Percentiles rank a stretch among this genome's conserved stretches.
Evolutionary conservation across 2,329 filamentous ascomycete species (phyloP).

Genomic region (Monosporascus sp.): DNA sequence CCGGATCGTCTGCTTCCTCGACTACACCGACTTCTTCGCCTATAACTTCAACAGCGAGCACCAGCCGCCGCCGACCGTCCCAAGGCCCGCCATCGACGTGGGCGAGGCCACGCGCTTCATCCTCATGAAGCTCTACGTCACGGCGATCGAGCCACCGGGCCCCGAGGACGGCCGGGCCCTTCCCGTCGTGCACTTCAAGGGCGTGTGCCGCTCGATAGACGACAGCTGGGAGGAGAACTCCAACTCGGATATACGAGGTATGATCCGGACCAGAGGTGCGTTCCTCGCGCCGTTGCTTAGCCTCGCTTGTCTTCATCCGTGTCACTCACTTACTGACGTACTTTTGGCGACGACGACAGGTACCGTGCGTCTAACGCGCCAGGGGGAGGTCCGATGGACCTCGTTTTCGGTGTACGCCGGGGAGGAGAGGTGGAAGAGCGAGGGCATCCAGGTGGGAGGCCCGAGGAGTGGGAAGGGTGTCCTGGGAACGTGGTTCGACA

Average conservation of each 20-base stretch:
- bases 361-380: conserved; percentile 58
- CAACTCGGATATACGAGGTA: conserved; percentile 61
- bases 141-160: conserved; percentile 53
- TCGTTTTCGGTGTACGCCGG: conserved; percentile 60
- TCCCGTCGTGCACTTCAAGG: conserved; percentile 66
- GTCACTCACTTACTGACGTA: neutral
- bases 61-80: conserved; percentile 36
- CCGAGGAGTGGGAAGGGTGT: conserved; percentile 60
- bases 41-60: conserved; percentile 61
- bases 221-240: conserved; percentile 64
- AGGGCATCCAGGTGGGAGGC: conserved; percentile 71
- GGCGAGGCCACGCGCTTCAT: conserved; percentile 69
- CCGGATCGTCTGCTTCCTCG: conserved; percentile 53
- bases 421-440: conserved; percentile 70
- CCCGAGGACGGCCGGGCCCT: conserved; percentile 51
- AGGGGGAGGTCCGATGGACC: conserved; percentile 73
- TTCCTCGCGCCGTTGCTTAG: conserved; percentile 3
- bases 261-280: conserved; percentile 21
- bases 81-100: conserved; percentile 50
- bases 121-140: conserved; percentile 61
- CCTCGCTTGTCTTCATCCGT: no score
- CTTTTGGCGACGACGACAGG: conserved; percentile 34
- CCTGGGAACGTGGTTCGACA: conserved; percentile 74
- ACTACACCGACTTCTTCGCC: conserved; percentile 67
- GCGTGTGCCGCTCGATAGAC: conserved; percentile 58